Conservation (phyloP, 768 basidiomycete species). For the Auriculariales sp. region DNA sequence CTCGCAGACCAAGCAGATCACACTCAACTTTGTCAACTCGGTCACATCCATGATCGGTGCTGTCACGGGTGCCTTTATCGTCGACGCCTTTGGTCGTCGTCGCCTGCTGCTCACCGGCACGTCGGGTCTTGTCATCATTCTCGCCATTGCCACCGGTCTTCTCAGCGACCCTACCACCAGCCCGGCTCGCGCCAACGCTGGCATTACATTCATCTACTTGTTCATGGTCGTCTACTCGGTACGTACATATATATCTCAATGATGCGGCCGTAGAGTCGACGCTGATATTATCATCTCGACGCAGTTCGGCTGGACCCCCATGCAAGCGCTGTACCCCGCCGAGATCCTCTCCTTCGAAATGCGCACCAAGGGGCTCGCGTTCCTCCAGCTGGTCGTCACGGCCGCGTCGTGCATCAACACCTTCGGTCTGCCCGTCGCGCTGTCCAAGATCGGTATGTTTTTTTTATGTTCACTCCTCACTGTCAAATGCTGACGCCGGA, state of each 20-base stretch:
- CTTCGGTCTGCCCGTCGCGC: slow-evolving; percentile 34
- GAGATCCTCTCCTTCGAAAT: slow-evolving; percentile 37
- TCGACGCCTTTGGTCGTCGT: slow-evolving; percentile 37
- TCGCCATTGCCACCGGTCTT: slow-evolving; percentile 34
- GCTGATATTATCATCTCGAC: no score
- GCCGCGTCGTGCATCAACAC: slow-evolving; percentile 33
- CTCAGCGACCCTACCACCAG: slow-evolving; percentile 21
- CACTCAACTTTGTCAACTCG: slow-evolving; percentile 36
- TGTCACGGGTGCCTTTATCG: slow-evolving; percentile 27
- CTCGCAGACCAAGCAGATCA: no score
- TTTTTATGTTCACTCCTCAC: slow-evolving; percentile 12
- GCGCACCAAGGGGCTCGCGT: slow-evolving; percentile 26
- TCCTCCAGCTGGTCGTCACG: slow-evolving; percentile 14
- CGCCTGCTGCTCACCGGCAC: slow-evolving; percentile 28
- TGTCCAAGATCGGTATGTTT: slow-evolving; percentile 32
- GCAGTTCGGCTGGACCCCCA: slow-evolving; percentile 42
- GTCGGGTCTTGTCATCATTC: slow-evolving; percentile 20
- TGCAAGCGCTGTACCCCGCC: slow-evolving; percentile 42
- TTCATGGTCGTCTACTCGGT: slow-evolving; percentile 4
- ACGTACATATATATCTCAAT: no score
- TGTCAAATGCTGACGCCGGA: neutral
- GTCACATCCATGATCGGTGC: slow-evolving; percentile 31
- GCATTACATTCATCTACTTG: slow-evolving; percentile 29
- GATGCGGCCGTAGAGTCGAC: no score
- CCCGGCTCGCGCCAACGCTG: slow-evolving; percentile 28